Conservation (phyloP, 306 rosid genomes). For the Morella rubra region DNA sequence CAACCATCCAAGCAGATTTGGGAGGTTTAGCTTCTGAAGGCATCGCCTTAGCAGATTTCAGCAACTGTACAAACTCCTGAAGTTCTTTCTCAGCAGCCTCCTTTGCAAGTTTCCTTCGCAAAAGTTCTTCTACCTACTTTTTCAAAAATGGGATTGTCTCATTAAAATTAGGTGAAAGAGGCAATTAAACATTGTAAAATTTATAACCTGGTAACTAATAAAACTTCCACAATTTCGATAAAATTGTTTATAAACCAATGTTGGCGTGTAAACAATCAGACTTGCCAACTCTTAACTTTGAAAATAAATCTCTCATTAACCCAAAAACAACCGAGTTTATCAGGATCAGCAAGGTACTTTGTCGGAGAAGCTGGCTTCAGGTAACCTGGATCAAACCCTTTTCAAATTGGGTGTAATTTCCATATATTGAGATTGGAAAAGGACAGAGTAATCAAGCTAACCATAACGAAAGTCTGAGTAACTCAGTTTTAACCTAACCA, state of each 20-base stretch:
- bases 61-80: conserved; percentile 56
- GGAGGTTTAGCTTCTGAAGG: conserved; percentile 64
- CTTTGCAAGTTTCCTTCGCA: conserved; percentile 65
- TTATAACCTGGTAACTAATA: conserved; percentile 15
- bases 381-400: neutral
- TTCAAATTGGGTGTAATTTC: neutral
- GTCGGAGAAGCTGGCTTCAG: neutral
- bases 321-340: neutral
- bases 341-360: neutral
- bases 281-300: no score
- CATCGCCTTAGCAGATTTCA: conserved; percentile 71
- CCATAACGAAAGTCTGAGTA: neutral
- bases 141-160: conserved; percentile 5
- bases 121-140: conserved; percentile 85
- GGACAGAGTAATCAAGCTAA: neutral
- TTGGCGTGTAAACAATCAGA: no score
- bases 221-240: neutral
- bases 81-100: conserved; percentile 86
- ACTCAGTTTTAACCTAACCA: neutral
- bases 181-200: conserved; percentile 18
- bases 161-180: conserved; percentile 6
- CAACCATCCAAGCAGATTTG: conserved; percentile 73
- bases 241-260: no score
- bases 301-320: no score
- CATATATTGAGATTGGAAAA: neutral